Conservation (phyloP, 176 grass and related monocot genomes). For the Coix lacrymajobi region DNA sequence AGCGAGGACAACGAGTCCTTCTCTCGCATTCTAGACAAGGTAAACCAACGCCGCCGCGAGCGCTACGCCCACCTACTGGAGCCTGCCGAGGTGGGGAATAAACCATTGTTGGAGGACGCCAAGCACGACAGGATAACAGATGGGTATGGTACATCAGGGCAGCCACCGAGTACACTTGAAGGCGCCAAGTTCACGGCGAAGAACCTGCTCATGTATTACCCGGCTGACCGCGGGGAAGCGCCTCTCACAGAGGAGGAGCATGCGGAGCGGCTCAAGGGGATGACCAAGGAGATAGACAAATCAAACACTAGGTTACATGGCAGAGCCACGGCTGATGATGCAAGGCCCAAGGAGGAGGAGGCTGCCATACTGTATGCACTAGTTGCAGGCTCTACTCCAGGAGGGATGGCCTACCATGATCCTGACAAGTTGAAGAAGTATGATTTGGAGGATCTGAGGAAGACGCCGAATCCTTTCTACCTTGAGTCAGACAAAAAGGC, state of each 20-base stretch:
- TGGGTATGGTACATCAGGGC: conserved; percentile 86
- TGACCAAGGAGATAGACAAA: conserved; percentile 79
- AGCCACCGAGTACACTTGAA: conserved; percentile 61
- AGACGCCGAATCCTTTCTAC: conserved; percentile 76
- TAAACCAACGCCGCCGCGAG: conserved; percentile 69
- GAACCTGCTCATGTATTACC: conserved; percentile 96
- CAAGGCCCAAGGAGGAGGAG: conserved; percentile 59
- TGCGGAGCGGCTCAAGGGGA: conserved; percentile 58
- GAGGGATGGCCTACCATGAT: conserved; percentile 52
- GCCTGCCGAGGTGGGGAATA: conserved; percentile 9
- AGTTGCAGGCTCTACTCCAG: conserved; percentile 66
- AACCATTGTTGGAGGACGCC: conserved; percentile 38
- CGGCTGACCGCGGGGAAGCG: conserved; percentile 55
- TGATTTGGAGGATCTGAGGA: conserved; percentile 92
- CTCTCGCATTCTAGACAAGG: conserved; percentile 81
- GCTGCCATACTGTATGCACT: conserved; percentile 60
- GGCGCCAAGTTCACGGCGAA: conserved; percentile 76
- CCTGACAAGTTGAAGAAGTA: conserved; percentile 74
- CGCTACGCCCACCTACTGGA: conserved; percentile 80
- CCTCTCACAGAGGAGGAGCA: conserved; percentile 71
- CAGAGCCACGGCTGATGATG: conserved; percentile 38
- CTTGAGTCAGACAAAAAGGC: conserved; percentile 66
- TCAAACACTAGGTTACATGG: conserved; percentile 72
- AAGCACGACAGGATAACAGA: conserved; percentile 82
- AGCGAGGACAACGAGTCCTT: conserved; percentile 98